A percentile compares a stretch with the other conserved stretches of the same genome.
phyloP scores from a whole-genome alignment of 345 rosid genomes.

The Anacardium occidentale region DNA sequence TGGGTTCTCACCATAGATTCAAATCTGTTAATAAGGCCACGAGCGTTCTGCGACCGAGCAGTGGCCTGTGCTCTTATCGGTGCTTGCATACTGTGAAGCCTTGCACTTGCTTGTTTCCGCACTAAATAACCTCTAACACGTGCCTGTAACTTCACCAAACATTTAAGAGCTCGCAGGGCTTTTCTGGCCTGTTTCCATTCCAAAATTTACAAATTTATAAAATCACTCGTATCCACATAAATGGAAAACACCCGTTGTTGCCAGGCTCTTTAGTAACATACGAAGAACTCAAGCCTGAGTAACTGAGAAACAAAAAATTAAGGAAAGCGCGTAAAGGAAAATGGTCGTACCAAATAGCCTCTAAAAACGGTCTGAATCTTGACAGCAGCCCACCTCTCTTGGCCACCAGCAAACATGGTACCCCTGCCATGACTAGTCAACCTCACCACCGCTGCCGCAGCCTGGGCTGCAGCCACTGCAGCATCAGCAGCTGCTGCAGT shows the following conservation, averaged over 20 bases:
- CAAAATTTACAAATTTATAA: background rate
- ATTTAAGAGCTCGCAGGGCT: constrained; percentile 68
- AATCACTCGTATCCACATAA: background rate
- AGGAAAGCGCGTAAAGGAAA: no score
- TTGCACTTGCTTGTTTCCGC: constrained; percentile 66
- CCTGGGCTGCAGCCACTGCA: constrained; percentile 66
- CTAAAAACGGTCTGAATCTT: constrained; percentile 68
- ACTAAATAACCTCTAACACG: constrained; percentile 71
- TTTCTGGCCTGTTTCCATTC: constrained; percentile 59
- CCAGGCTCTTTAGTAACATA: no score
- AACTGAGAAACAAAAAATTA: no score
- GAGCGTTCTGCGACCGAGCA: constrained; percentile 49
- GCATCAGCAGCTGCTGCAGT: constrained; percentile 81
- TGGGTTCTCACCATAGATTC: constrained; percentile 45
- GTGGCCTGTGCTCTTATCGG: constrained; percentile 74
- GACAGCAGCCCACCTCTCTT: constrained; percentile 54
- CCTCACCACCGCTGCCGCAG: constrained; percentile 59
- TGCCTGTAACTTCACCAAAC: constrained; percentile 80
- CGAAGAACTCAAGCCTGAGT: no score
- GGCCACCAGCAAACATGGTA: constrained; percentile 36
- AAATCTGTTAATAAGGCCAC: constrained; percentile 31
- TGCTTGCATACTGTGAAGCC: constrained; percentile 76
- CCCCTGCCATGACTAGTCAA: constrained; percentile 52
- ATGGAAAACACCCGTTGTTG: background rate
- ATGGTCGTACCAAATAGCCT: constrained; percentile 83